phyloP scores from a whole-genome alignment of 1,139 yeast species.

The Blastobotrys serpentis region DNA sequence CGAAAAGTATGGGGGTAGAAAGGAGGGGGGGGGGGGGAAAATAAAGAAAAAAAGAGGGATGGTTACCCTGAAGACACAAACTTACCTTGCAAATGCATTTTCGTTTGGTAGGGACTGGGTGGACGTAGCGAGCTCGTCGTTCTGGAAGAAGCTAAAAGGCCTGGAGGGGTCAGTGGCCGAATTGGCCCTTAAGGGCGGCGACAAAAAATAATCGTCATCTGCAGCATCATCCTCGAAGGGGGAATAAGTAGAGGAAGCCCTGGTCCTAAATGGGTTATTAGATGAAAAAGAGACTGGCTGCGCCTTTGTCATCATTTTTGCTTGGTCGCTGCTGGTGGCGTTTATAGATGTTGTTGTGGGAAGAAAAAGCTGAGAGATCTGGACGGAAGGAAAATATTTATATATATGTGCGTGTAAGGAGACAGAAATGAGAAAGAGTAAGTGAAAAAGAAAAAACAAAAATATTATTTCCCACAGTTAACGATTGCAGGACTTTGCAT shows the following conservation, averaged over 20 bases:
- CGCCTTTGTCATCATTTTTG: conserved; percentile 7
- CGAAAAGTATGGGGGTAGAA: no score
- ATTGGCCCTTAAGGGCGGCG: conserved; percentile 7
- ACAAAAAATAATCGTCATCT: not conserved
- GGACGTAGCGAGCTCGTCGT: conserved; percentile 4
- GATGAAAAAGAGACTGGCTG: conserved; percentile 25
- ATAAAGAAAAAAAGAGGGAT: not conserved
- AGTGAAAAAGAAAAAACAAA: not conserved
- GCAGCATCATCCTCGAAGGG: conserved; percentile 14
- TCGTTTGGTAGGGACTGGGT: conserved; percentile 8
- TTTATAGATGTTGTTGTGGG: not conserved
- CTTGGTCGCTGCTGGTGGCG: not conserved
- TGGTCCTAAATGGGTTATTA: conserved; percentile 31
- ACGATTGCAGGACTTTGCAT: not conserved
- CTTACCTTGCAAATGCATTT: conserved; percentile 17
- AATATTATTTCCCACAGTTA: not conserved
- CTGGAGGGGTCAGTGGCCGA: conserved; percentile 8
- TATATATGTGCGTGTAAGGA: not conserved
- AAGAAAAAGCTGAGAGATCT: no score
- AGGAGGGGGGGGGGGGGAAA: not conserved
- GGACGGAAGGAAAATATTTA: not conserved
- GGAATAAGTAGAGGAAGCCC: conserved; percentile 20
- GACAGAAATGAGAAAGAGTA: not conserved
- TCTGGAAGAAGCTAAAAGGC: conserved; percentile 10
- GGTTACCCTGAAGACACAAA: conserved; percentile 6